Evolutionary conservation across 2,329 filamentous ascomycete genomes (phyloP).

Genomic region (Hymenoscyphus repandus): DNA sequence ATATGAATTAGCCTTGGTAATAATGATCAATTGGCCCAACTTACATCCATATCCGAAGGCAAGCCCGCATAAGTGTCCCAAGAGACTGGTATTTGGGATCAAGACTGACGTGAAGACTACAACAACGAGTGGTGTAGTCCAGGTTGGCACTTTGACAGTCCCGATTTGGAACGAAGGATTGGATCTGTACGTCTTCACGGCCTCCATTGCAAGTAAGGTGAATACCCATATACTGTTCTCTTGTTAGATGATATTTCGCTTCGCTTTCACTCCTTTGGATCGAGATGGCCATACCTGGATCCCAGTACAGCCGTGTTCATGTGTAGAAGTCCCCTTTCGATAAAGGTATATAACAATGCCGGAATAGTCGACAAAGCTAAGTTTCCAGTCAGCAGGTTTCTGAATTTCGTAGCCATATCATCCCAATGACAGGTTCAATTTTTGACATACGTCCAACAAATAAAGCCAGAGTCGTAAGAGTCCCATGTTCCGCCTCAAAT

Average conservation of each 20-base stretch:
- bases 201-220: constrained; percentile 76
- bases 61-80: constrained; percentile 85
- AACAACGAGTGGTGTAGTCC: constrained; percentile 79
- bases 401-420: background rate
- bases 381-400: constrained; percentile 10
- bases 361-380: constrained; percentile 75
- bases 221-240: constrained; percentile 80
- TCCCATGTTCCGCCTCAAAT: constrained; percentile 90
- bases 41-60: constrained; percentile 79
- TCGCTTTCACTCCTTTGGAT: background rate
- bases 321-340: constrained; percentile 69
- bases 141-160: constrained; percentile 74
- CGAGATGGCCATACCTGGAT: constrained; percentile 57
- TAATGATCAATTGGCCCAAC: constrained; percentile 30
- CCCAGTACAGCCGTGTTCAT: constrained; percentile 73
- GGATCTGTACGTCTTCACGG: constrained; percentile 75
- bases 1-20: constrained; percentile 20
- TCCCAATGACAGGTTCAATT: background rate
- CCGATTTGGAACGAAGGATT: constrained; percentile 71
- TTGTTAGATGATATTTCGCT: constrained; percentile 14
- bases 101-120: constrained; percentile 71
- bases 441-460: constrained; percentile 79
- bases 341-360: constrained; percentile 70
- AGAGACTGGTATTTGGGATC: constrained; percentile 73
- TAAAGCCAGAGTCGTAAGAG: constrained; percentile 76